Base-by-base conservation (phyloP, 2,329 filamentous ascomycete genomes). In the Daldinia sp. region DNA sequence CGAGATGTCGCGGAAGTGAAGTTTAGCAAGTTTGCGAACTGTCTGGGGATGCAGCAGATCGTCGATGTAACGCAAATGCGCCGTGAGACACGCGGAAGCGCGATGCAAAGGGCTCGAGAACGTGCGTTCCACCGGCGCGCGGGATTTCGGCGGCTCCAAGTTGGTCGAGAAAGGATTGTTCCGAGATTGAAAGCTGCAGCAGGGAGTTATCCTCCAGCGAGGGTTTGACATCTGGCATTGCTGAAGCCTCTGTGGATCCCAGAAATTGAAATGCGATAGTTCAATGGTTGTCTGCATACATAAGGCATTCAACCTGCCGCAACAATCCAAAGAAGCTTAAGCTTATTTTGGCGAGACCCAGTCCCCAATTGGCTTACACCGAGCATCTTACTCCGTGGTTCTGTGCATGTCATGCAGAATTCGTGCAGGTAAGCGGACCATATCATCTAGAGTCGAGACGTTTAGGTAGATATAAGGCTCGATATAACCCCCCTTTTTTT, bases 201-300 rank as follows among this genome's bases (percentile, higher is more conserved):
- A 71, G 73, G 65, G 67, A 70, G 66, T 67, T 71, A 68, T 74
- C 72, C 70, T 77, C 80, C 80, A 82, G 77, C 77, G 76, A 79
- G 71, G 74, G 73, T 66, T 69, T 77, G 80, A 79, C 81, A 83
- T 79, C 79, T 83, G 79, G 79, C 80, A 77, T 63, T 72, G 72
- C 73, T 72, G 69, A 72, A 72, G 72, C 60, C 65, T 72, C 72
- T 76, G 78, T 80, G 73, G 75, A 75, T 71, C 77, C 70, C 66
- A 15, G 63, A 70, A 64, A 71, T 70, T 72, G 71, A 74, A 72
- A 73, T 68, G 66, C 71, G 71, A 74, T 73, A 74, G 69, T 68
- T 70, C 61, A 72, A 73, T 75, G 73, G 72, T 70, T 73, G 74
- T 73, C 71, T 75, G 72, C 71, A 72, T 61, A 53, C 34, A 21